Percentiles rank a stretch among this genome's conserved stretches.
Conservation (phyloP, 1,139 yeast genomes). For the Blastobotrys aristatus region DNA sequence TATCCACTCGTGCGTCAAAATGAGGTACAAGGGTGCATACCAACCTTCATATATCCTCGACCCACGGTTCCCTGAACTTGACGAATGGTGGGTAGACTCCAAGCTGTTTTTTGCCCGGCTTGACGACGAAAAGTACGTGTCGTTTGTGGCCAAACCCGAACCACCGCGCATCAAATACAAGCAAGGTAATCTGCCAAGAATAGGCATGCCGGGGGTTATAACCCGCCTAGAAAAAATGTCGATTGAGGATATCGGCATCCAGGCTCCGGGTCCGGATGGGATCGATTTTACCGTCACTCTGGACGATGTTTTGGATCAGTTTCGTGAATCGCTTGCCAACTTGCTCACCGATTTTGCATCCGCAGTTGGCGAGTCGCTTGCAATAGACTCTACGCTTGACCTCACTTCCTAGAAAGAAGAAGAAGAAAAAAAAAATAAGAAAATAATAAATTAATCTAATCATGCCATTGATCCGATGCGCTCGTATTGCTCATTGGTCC, state of each 20-base stretch:
- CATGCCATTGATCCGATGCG: background rate
- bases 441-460: background rate
- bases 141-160: slow-evolving; percentile 5
- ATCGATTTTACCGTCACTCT: background rate
- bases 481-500: background rate
- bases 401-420: background rate
- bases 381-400: background rate
- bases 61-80: slow-evolving; percentile 25
- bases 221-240: background rate
- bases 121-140: background rate
- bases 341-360: background rate
- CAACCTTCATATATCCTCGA: slow-evolving; percentile 35
- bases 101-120: background rate
- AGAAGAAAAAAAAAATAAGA: background rate
- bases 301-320: slow-evolving; percentile 2
- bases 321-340: background rate
- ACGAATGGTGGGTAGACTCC: background rate
- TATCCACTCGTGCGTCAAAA: slow-evolving; percentile 71
- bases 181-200: background rate
- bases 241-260: background rate
- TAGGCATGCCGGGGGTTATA: slow-evolving; percentile 7
- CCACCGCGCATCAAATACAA: no score
- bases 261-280: background rate
- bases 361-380: slow-evolving; percentile 2
- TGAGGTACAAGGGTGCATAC: slow-evolving; percentile 75